Evolutionary conservation across 2,329 filamentous ascomycete species (phyloP), one percentile per base, ranked within the genome.

Genomic region (Penicillium psychrosexuale): DNA sequence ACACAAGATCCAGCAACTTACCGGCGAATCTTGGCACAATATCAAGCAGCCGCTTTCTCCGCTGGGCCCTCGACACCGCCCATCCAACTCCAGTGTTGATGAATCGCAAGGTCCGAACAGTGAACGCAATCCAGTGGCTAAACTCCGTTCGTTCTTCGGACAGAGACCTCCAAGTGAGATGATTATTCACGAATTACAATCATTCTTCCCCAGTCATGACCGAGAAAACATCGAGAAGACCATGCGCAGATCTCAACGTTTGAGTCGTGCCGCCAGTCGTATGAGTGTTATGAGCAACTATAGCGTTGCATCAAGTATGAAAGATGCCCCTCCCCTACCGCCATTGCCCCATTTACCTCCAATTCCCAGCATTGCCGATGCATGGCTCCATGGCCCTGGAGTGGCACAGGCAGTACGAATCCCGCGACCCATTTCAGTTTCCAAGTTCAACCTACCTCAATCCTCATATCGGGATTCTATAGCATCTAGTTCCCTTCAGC

Each of bases 141-240:
- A 74, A 54, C 59, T 78, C 15, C 75, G 77, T n/a, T 77, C 76
- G 61, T 97, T 97, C 75, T 94, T 95, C 66, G 93, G 93, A 33
- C 86, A 94, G 61, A 83, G 94, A 64, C 94, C 94, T 17, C 94
- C 94, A 1, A 97, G 93, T 76, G 94, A 99, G 77, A 84, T 99
- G 70, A 99, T 99, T 69, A 93, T 93, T 27, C 96, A 94, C 22
- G 94, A 99, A 70, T 79, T 99, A 56, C 94, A 91, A 1, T 96
- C 92, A 0, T 99, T 97, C 78, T 99, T 99, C 80, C 94, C 94
- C 0, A 91, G 96, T 67, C 93, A 97, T 66, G 86, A 92, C 47
- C 87, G 90, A 53, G 92, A 96, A 70, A 91, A 96, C 65, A 97
- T 99, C 69, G 94, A 97, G 72, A 89, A 91, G 64, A 97, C 94